Base-by-base conservation (phyloP, 2,329 filamentous ascomycete genomes). In the Sporothrix phasma region DNA sequence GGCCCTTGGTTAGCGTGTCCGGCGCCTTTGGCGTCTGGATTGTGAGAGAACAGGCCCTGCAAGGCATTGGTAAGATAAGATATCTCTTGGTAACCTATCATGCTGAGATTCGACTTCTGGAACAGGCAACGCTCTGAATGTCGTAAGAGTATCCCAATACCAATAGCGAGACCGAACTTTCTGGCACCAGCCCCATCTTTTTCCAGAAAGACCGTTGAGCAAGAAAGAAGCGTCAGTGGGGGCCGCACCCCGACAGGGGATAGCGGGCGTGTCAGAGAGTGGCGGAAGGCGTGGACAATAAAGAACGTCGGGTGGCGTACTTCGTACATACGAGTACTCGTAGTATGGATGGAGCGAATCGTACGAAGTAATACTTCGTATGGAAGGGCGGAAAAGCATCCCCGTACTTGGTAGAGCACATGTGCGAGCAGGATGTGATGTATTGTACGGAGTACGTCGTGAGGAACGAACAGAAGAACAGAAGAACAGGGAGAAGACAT, bases 141-240 rank as follows among this genome's bases (percentile, higher is more conserved):
- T 47, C 13, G n/a, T n/a, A n/a, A n/a, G n/a, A n/a, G 59, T 43
- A 72, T 37, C 34, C 19, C 13, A 41, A 7, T 6, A 17, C 22
- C 24, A 31, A 29, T 10, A 59, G 54, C 54, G 73, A 75, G 71
- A 74, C 73, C 76, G 74, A 79, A 79, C 76, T 74, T 75, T 79
- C 76, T 77, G 77, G 78, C 68, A 69, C 68, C 69, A 70, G 78
- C 71, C 75, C 78, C 77, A 75, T 75, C 73, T 74, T 76, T 76
- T 73, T 76, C 34, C 31, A 76, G 73, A 77, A 76, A 67, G 73
- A 74, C 75, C 76, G 77, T 79, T 79, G 76, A 77, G 73, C 45
- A 61, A 64, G 76, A 73, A 78, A 76, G 66, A 73, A 73, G 39
- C 37, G 15, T n/a, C 13, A 26, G 43, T 58, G 54, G 46, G 51